Evolutionary conservation across 352 stramenopile genomes (phyloP).

Genomic region (Phytophthora hibernalis): DNA sequence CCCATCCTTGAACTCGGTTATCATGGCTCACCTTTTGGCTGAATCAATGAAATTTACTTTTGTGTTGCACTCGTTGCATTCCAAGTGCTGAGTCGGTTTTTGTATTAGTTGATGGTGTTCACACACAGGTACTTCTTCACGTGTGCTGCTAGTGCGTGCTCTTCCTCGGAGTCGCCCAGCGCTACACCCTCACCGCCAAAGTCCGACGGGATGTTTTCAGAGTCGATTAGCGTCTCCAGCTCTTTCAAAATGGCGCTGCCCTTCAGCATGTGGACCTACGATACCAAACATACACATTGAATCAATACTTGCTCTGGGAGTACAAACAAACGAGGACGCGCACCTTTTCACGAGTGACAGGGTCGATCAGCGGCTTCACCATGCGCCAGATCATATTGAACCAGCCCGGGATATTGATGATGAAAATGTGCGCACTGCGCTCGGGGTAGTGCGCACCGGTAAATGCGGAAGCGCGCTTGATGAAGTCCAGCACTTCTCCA

Average conservation of each 20-base stretch:
- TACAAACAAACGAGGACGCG: constrained; percentile 1
- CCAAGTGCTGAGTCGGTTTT: constrained; percentile 17
- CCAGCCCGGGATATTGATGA: constrained; percentile 96
- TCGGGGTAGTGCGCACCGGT: constrained; percentile 94
- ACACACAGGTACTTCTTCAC: constrained; percentile 73
- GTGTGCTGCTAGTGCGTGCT: constrained; percentile 66
- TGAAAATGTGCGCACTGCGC: constrained; percentile 94
- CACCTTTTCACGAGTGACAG: constrained; percentile 95
- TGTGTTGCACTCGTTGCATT: constrained; percentile 20
- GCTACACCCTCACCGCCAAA: constrained; percentile 65
- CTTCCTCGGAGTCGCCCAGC: constrained; percentile 78
- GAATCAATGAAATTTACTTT: not conserved
- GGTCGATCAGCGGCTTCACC: constrained; percentile 93
- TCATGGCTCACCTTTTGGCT: not conserved
- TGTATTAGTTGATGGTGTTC: constrained; percentile 25
- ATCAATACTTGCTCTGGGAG: not conserved
- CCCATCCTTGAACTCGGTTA: constrained; percentile 31
- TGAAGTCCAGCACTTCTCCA: constrained; percentile 90
- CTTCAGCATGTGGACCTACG: constrained; percentile 85
- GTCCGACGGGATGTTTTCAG: constrained; percentile 74
- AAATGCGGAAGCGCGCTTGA: constrained; percentile 86
- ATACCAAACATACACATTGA: constrained; percentile 15
- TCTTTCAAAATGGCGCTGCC: constrained; percentile 79
- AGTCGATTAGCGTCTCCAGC: constrained; percentile 74
- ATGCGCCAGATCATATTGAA: constrained; percentile 95